A percentile compares a stretch with the other conserved stretches of the same genome.
These are phyloP conservation scores for Penicillium sp. DNA, from an alignment of 2,329 filamentous ascomycete species.

Conservation along the genomic window DNA sequence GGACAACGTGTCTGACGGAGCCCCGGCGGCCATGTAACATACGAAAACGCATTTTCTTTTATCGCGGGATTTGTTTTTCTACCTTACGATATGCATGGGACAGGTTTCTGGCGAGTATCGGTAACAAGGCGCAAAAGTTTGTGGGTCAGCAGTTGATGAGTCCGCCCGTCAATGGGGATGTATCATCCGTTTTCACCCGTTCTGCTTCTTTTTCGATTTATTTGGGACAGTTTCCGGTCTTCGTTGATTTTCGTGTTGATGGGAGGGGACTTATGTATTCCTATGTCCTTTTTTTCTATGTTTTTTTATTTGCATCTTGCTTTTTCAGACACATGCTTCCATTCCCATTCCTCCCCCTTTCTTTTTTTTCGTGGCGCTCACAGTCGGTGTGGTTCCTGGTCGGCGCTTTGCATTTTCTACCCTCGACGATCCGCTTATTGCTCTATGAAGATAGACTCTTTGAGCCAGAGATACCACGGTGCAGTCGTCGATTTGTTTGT, in stretches of 20 bases:
- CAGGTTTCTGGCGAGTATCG: conserved; percentile 41
- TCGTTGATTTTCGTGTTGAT: conserved; percentile 25
- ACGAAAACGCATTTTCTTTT: conserved; percentile 34
- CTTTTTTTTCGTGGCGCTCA: conserved; percentile 25
- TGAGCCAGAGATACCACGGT: conserved; percentile 44
- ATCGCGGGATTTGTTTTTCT: conserved; percentile 33
- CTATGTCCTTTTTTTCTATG: conserved; percentile 22
- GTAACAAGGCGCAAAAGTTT: conserved; percentile 39
- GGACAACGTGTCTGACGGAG: conserved; percentile 70
- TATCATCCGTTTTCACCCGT: conserved; percentile 14
- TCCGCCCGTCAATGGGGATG: conserved; percentile 9
- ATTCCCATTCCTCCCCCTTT: conserved; percentile 10
- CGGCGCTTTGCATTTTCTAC: conserved; percentile 37
- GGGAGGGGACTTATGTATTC: conserved; percentile 26
- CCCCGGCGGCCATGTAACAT: conserved; percentile 41
- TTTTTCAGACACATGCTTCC: conserved; percentile 7
- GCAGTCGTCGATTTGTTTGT: conserved; percentile 30
- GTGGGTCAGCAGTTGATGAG: conserved; percentile 21
- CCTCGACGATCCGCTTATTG: conserved; percentile 29
- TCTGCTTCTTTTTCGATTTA: conserved; percentile 20
- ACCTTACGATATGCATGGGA: conserved; percentile 44
- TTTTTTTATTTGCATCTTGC: conserved; percentile 13
- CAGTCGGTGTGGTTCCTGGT: conserved; percentile 35
- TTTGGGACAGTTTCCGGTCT: conserved; percentile 21
- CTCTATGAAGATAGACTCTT: conserved; percentile 39